Conservation (phyloP, 768 basidiomycete species). For the Trametes cingulata region DNA sequence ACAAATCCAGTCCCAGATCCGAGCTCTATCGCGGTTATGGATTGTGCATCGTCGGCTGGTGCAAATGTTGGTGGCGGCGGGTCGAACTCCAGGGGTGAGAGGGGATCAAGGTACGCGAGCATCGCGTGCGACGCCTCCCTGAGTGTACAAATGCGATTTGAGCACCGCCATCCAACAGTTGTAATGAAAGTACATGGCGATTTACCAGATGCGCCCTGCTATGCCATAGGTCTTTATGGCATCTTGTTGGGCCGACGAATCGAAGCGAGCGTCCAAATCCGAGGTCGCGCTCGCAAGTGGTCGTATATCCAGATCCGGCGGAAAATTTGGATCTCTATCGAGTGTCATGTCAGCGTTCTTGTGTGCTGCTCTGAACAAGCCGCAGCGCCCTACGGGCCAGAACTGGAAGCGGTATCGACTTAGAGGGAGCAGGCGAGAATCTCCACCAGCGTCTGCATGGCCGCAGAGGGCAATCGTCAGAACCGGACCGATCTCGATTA, state of each 20-base stretch:
- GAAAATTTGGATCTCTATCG: constrained; percentile 44
- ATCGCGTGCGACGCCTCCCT: constrained; percentile 34
- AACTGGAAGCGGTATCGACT: too few relatives aligned
- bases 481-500: constrained; percentile 5
- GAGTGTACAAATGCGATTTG: background rate
- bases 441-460: background rate
- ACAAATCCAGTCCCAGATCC: constrained; percentile 79
- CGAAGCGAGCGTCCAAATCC: constrained; percentile 29
- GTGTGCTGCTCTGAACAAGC: too few relatives aligned
- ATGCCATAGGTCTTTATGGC: constrained; percentile 78
- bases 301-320: constrained; percentile 42
- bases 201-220: constrained; percentile 81
- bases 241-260: constrained; percentile 44
- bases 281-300: constrained; percentile 25
- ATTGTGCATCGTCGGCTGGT: background rate
- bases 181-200: background rate
- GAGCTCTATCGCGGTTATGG: constrained; percentile 61
- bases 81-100: constrained; percentile 31
- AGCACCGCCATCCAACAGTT: background rate
- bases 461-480: background rate
- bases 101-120: constrained; percentile 24
- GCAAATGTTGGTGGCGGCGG: constrained; percentile 36
- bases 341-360: background rate
- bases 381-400: too few relatives aligned
- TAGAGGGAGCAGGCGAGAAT: background rate